Evolutionary conservation across 2,329 filamentous ascomycete species (phyloP).

Genomic region (Exophiala calicioides): DNA sequence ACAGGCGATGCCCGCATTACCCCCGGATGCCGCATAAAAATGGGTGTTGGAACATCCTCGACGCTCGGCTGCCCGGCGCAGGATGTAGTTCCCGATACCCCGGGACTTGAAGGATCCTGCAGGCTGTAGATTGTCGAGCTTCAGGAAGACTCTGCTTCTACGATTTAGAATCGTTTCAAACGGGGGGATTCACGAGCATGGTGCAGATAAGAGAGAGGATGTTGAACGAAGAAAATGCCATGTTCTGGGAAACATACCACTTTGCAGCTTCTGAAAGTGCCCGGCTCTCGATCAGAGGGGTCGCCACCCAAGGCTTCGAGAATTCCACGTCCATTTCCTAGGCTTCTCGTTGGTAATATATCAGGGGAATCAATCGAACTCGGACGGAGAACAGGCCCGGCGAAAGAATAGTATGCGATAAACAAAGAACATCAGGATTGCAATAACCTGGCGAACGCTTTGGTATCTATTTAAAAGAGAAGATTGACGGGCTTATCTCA

Average conservation of each 20-base stretch:
- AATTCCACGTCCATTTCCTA: background rate
- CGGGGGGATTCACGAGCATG: background rate
- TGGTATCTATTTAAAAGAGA: background rate
- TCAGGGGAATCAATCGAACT: too few relatives aligned
- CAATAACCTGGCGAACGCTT: background rate
- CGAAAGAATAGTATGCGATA: background rate
- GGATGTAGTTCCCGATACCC: constrained; percentile 39
- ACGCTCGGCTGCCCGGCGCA: constrained; percentile 13
- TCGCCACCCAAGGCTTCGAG: constrained; percentile 16
- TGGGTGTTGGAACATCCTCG: constrained; percentile 53
- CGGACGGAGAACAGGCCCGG: background rate
- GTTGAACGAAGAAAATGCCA: background rate
- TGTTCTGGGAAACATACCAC: constrained; percentile 9
- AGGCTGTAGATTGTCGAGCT: constrained; percentile 81
- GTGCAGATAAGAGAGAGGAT: background rate
- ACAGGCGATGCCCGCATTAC: constrained; percentile 82
- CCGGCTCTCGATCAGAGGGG: constrained; percentile 18
- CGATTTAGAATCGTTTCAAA: constrained; percentile 1
- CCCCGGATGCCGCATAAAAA: constrained; percentile 79
- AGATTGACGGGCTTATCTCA: background rate
- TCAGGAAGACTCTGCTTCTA: constrained; percentile 72
- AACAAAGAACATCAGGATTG: background rate
- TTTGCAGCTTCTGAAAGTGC: constrained; percentile 16
- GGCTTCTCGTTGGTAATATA: background rate
- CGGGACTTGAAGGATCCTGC: constrained; percentile 79